phyloP scores from a whole-genome alignment of 139 green algal genomes.

The Medakamo hakoo region DNA sequence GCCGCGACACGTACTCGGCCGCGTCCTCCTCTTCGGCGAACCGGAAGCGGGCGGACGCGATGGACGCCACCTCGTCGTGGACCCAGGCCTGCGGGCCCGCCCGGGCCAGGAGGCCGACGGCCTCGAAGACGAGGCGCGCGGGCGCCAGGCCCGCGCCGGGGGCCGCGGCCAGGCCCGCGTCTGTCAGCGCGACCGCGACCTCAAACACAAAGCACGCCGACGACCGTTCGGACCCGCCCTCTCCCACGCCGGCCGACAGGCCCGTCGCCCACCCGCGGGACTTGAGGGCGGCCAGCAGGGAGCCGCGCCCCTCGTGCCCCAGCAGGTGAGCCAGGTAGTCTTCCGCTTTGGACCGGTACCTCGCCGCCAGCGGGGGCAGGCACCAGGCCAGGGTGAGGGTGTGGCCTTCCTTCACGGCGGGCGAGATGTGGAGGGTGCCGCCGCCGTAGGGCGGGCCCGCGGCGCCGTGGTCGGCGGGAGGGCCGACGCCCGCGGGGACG shows the following conservation, averaged over 20 bases:
- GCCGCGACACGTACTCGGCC: constrained; percentile 42
- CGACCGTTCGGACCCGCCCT: constrained; percentile 39
- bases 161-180: constrained; percentile 51
- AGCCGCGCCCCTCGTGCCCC: constrained; percentile 78
- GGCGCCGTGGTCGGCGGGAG: constrained; percentile 17
- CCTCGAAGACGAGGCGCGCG: constrained; percentile 61
- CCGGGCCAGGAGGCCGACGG: constrained; percentile 58
- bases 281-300: constrained; percentile 69
- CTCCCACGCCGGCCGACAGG: constrained; percentile 70
- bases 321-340: constrained; percentile 86
- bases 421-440: constrained; percentile 38
- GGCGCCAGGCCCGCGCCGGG: constrained; percentile 46
- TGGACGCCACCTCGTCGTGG: constrained; percentile 61
- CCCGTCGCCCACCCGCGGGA: constrained; percentile 56
- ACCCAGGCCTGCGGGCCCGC: constrained; percentile 61
- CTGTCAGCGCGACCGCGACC: constrained; percentile 56
- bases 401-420: constrained; percentile 66
- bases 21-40: constrained; percentile 72
- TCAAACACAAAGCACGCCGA: constrained; percentile 57
- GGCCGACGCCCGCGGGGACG: constrained; percentile 27
- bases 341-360: constrained; percentile 56
- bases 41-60: constrained; percentile 53
- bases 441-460: constrained; percentile 27
- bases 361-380: constrained; percentile 49
- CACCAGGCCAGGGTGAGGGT: constrained; percentile 57